Evolutionary conservation across 2,329 filamentous ascomycete genomes (phyloP), one percentile per base, ranked within the genome.

Genomic region (Xylaria sp.): DNA sequence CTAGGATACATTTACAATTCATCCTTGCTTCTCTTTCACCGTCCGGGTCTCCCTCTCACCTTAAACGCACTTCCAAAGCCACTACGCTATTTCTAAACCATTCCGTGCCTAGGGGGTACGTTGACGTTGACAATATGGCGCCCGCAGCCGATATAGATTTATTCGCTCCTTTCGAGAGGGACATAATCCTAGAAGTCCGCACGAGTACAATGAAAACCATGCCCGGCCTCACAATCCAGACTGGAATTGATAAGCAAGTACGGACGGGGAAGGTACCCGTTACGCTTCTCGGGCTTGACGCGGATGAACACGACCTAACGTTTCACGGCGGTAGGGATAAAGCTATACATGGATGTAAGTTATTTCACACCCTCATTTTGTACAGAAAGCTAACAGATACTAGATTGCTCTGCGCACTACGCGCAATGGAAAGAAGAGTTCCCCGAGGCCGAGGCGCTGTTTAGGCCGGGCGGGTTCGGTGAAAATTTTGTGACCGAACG

Each of bases 271-370:
- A 80, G 0, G 75, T 86, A 3, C 71, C 76, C 3, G 78, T 87
- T 35, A 76, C 73, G 2, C 76, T 74, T 19, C 67, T 81, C 2
- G 87, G 87, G 0, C 79, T 88, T 13, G 79, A 82, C 15, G 81
- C 76, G 4, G 87, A 90, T 62, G 85, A 89, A 68, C 87, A 89
- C 59, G 85, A 88, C 54, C 81, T 79, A 25, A 83, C 81, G 0
- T 85, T 86, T 54, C 87, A 90, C 60, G 86, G 86, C 6, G 86
- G 86, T 0, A 72, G 76, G 0, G 87, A 90, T 62, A 90, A 89
- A 72, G 87, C 87, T 0, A 77, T 90, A 9, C 81, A 87, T 31
- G 82, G 80, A 10, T 85, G 82, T 83, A 70, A 75, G 81, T 74
- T 41, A 19, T 29, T 21, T 15, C 17, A 27, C 11, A 27, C 5